Conservation (phyloP, 1,284 basidiomycete genomes). For the Cystobasidium pallidum region DNA sequence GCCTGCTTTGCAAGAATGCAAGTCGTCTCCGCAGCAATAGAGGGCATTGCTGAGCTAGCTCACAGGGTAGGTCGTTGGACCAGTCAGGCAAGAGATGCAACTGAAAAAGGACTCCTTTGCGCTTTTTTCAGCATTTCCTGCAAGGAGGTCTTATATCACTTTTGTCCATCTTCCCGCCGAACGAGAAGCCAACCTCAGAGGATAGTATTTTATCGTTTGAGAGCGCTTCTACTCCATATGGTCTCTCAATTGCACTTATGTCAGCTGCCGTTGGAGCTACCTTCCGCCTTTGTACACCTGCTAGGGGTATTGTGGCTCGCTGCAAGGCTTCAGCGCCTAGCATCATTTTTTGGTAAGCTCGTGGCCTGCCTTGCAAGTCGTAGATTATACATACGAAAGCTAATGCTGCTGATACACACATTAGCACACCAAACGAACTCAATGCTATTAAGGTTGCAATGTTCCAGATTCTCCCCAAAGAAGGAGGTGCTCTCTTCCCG, state of each 20-base stretch:
- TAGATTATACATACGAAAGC: background rate
- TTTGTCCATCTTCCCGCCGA: slow-evolving; percentile 34
- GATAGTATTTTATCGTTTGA: slow-evolving; percentile 40
- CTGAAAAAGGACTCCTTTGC: background rate
- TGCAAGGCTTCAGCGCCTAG: slow-evolving; percentile 19
- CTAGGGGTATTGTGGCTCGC: slow-evolving; percentile 26
- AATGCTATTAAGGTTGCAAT: slow-evolving; percentile 31
- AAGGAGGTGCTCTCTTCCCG: slow-evolving; percentile 40
- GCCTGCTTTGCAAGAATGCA: slow-evolving; percentile 22
- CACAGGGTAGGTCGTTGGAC: too few relatives aligned
- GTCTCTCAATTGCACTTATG: slow-evolving; percentile 19
- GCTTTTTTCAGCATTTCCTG: slow-evolving; percentile 11
- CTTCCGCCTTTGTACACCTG: slow-evolving; percentile 24
- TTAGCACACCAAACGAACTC: slow-evolving; percentile 40
- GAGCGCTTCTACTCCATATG: slow-evolving; percentile 37
- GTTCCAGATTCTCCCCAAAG: slow-evolving; percentile 23
- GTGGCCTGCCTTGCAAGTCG: background rate
- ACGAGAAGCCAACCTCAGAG: slow-evolving; percentile 3
- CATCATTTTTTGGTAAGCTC: slow-evolving; percentile 38
- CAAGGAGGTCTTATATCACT: slow-evolving; percentile 41
- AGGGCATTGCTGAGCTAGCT: slow-evolving; percentile 10
- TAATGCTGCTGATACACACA: background rate
- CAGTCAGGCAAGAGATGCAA: too few relatives aligned
- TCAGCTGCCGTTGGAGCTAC: slow-evolving; percentile 21
- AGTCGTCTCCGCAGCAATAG: background rate